Conservation (phyloP, 2,329 filamentous ascomycete genomes). For the Claviceps africana region DNA sequence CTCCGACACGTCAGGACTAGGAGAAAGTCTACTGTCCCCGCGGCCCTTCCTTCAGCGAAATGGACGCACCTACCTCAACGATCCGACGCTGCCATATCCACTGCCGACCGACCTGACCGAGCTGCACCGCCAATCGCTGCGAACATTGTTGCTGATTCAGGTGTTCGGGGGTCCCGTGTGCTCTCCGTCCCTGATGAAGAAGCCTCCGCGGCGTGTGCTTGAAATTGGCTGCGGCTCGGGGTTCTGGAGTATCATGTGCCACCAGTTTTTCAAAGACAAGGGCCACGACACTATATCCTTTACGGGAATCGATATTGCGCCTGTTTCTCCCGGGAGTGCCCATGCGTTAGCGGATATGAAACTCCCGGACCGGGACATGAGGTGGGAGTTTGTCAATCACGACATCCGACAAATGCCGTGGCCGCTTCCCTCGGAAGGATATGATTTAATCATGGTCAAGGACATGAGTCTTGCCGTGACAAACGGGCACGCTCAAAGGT, state of each 20-base stretch:
- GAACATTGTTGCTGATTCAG: constrained; percentile 67
- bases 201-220: constrained; percentile 62
- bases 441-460: constrained; percentile 81
- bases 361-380: constrained; percentile 57
- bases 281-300: constrained; percentile 61
- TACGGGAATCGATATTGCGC: constrained; percentile 69
- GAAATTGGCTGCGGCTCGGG: constrained; percentile 80
- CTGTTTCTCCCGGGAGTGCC: constrained; percentile 39
- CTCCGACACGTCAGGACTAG: constrained; percentile 32
- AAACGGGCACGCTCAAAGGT: constrained; percentile 38
- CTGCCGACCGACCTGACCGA: constrained; percentile 78
- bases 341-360: constrained; percentile 20
- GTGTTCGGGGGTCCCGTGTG: constrained; percentile 71
- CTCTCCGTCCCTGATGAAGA: constrained; percentile 49
- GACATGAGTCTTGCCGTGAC: constrained; percentile 59
- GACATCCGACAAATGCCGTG: constrained; percentile 64
- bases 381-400: constrained; percentile 80
- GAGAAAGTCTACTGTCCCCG: constrained; percentile 23
- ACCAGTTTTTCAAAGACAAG: constrained; percentile 58
- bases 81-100: constrained; percentile 61
- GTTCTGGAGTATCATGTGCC: constrained; percentile 82
- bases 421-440: constrained; percentile 66
- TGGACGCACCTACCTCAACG: constrained; percentile 71
- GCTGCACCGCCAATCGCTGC: constrained; percentile 73
- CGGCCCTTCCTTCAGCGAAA: constrained; percentile 57